These are phyloP conservation scores for Entomortierella parvispora DNA, from an alignment of 192 early-diverging fungal genomes.

Conservation along the genomic window DNA sequence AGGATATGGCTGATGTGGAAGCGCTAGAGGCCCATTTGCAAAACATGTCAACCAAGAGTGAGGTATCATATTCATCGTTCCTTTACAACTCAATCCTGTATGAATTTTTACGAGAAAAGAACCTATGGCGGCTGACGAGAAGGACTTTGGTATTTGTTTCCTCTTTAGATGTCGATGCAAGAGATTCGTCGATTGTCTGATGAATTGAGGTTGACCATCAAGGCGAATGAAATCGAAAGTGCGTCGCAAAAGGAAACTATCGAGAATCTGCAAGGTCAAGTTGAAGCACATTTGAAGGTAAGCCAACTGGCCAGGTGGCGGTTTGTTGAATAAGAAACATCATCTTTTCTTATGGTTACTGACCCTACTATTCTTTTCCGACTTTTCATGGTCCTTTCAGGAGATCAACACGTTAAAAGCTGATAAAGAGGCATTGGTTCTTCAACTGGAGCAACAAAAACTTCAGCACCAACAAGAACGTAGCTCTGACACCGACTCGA, in stretches of 20 bases:
- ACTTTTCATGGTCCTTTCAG: too few relatives aligned
- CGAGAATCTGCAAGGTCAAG: slow-evolving; percentile 4
- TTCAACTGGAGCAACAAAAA: too few relatives aligned
- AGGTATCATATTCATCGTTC: too few relatives aligned
- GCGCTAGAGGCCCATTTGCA: slow-evolving; percentile 50
- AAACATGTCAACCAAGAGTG: slow-evolving; percentile 46
- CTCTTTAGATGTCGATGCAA: slow-evolving; percentile 51
- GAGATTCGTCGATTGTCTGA: slow-evolving; percentile 50
- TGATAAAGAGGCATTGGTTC: too few relatives aligned
- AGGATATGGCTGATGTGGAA: slow-evolving; percentile 47
- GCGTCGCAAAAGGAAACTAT: not conserved
- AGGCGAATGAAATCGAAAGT: not conserved
- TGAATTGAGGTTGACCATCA: slow-evolving; percentile 20
- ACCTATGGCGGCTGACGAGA: not conserved
- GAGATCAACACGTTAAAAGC: too few relatives aligned
- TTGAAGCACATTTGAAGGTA: too few relatives aligned
- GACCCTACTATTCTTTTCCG: too few relatives aligned
- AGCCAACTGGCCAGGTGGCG: too few relatives aligned
- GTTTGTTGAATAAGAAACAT: too few relatives aligned
- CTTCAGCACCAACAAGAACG: too few relatives aligned
- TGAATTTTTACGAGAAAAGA: not conserved
- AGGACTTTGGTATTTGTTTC: not conserved
- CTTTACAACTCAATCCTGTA: not conserved
- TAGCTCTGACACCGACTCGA: too few relatives aligned
- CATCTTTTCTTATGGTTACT: too few relatives aligned